Percentiles rank a stretch among this genome's conserved stretches.
Conservation (phyloP, 805 yeast genomes). For the Starmerella gropengiesseri region DNA sequence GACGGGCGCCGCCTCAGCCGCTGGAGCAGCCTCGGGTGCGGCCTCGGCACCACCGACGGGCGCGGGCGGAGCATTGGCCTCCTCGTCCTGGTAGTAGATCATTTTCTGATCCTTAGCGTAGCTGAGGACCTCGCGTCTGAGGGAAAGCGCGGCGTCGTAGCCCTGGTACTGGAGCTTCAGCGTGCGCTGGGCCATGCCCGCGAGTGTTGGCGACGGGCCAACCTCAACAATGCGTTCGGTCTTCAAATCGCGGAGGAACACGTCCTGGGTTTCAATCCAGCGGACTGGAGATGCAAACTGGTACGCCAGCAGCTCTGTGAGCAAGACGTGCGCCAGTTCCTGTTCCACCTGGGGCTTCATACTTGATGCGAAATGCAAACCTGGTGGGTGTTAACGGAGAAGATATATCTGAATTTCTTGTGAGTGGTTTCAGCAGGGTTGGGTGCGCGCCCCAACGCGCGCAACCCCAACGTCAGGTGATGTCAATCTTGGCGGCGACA, state of each 20-base stretch:
- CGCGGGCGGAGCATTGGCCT: constrained; percentile 26
- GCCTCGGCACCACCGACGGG: constrained; percentile 27
- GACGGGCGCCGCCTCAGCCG: constrained; percentile 45
- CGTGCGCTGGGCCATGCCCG: constrained; percentile 98
- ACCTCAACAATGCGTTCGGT: constrained; percentile 96
- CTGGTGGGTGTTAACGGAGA: constrained; percentile 6
- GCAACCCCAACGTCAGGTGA: constrained; percentile 8
- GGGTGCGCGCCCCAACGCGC: constrained; percentile 10
- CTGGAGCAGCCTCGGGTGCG: constrained; percentile 24
- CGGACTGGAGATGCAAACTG: constrained; percentile 99
- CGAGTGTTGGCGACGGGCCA: constrained; percentile 97
- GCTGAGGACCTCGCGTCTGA: constrained; percentile 87
- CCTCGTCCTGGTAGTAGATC: constrained; percentile 68
- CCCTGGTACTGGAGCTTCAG: constrained; percentile 91
- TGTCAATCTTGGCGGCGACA: too few species aligned
- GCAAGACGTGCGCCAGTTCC: constrained; percentile 86
- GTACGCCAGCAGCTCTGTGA: constrained; percentile 93
- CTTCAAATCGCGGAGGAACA: constrained; percentile 82
- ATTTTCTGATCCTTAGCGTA: constrained; percentile 94
- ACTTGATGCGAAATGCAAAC: constrained; percentile 2
- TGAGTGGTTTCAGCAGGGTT: constrained; percentile 7
- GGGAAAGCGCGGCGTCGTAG: constrained; percentile 90
- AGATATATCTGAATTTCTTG: constrained; percentile 3
- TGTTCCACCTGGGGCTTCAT: constrained; percentile 96
- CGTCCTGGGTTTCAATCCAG: constrained; percentile 99